phyloP scores from a whole-genome alignment of 148 eudicot species.

The Nyssa sinensis region DNA sequence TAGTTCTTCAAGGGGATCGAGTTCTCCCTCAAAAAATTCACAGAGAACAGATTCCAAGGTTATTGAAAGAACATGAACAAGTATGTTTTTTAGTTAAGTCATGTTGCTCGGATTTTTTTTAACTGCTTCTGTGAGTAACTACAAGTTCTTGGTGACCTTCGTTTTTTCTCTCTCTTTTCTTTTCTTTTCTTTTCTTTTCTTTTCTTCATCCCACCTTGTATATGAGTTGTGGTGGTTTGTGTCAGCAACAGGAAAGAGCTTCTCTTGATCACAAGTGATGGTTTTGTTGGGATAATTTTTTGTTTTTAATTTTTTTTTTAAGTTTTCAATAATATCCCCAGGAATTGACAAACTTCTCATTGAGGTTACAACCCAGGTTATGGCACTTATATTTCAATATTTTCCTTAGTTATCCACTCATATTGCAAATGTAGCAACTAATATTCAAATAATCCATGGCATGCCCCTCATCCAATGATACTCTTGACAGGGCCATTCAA shows the following conservation, averaged over 20 bases:
- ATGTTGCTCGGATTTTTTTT: background rate
- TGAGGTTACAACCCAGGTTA: background rate
- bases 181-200: background rate
- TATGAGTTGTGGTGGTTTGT: constrained; percentile 5
- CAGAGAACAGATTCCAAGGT: constrained; percentile 70
- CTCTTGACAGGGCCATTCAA: no score
- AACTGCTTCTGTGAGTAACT: background rate
- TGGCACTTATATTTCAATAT: background rate
- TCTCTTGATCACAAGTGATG: background rate
- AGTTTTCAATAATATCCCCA: background rate
- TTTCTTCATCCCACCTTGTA: constrained; percentile 10
- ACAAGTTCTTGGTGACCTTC: background rate
- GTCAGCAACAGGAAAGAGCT: background rate
- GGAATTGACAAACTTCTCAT: background rate
- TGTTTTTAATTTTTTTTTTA: background rate
- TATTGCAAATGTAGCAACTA: background rate
- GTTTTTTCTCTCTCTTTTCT: constrained; percentile 1
- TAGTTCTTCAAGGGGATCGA: constrained; percentile 68
- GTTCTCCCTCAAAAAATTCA: constrained; percentile 69
- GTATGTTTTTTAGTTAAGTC: constrained; percentile 17
- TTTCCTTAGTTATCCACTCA: background rate
- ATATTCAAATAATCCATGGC: background rate
- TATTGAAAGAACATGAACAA: constrained; percentile 55
- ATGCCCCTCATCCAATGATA: background rate
- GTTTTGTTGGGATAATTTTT: no score